Evolutionary conservation across 163 green algal genomes (phyloP).

Genomic region (Prototheca wickerhamii): DNA sequence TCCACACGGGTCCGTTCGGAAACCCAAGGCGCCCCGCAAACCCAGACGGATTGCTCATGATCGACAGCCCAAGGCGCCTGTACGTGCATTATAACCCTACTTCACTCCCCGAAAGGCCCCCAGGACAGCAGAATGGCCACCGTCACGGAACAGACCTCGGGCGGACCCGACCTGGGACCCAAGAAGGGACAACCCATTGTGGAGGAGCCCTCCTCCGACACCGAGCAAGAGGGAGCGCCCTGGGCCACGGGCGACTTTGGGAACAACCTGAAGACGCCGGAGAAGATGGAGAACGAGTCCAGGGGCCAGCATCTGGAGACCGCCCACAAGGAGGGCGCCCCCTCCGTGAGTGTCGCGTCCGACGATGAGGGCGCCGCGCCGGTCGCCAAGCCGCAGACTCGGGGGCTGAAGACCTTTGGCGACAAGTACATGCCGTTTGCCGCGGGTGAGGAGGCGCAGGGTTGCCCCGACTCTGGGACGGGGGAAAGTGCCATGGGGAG

Average conservation of each 20-base stretch:
- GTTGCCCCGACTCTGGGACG: neutral
- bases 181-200: neutral
- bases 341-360: no score
- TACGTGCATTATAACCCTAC: no score
- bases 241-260: neutral
- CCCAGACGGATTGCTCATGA: no score
- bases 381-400: neutral
- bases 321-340: neutral
- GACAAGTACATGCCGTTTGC: constrained; percentile 35
- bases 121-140: no score
- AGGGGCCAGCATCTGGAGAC: neutral
- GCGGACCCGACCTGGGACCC: neutral
- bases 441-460: constrained; percentile 11
- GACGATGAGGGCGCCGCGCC: neutral
- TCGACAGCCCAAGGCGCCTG: no score
- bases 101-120: no score
- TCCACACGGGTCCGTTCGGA: no score
- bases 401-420: constrained; percentile 25
- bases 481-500: neutral
- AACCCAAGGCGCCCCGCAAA: no score
- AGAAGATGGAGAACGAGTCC: neutral
- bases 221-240: neutral
- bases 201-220: no score
- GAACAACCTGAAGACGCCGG: neutral
- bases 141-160: no score